Percentiles rank a stretch among this genome's conserved stretches.
Conservation (phyloP, 371 early-diverging fungal species). For the Cokeromyces recurvatus region DNA sequence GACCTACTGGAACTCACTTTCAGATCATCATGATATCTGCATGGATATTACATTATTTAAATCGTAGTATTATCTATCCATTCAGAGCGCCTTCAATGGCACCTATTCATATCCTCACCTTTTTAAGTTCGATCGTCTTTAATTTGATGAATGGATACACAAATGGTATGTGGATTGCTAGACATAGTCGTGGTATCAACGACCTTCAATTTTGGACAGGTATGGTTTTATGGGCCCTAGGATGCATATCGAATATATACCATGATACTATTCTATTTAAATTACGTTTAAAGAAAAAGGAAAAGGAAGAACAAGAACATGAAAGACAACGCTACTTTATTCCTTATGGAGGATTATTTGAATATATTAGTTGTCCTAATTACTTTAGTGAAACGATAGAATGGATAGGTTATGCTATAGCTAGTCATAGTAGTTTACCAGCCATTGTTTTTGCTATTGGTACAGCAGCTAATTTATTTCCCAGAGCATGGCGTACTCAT, state of each 20-base stretch:
- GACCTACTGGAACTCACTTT: constrained; percentile 17
- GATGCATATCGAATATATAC: constrained; percentile 51
- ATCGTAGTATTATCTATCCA: constrained; percentile 56
- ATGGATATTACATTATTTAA: constrained; percentile 57
- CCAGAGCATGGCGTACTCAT: constrained; percentile 56
- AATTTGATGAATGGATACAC: constrained; percentile 61
- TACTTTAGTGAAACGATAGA: constrained; percentile 61
- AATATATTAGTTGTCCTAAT: constrained; percentile 59
- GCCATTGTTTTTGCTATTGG: constrained; percentile 48
- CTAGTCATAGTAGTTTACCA: constrained; percentile 33
- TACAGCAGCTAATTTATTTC: constrained; percentile 55
- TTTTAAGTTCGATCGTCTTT: constrained; percentile 24
- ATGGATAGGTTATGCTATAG: constrained; percentile 62
- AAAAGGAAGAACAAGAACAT: constrained; percentile 1
- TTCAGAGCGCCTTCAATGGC: constrained; percentile 46
- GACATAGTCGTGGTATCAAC: constrained; percentile 1
- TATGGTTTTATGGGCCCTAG: constrained; percentile 35
- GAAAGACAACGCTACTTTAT: constrained; percentile 38
- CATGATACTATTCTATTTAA: constrained; percentile 50
- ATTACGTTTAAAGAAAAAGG: constrained; percentile 20
- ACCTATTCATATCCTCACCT: constrained; percentile 34
- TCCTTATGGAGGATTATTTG: constrained; percentile 53
- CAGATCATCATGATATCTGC: constrained; percentile 25
- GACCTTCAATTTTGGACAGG: constrained; percentile 25
- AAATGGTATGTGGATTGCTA: constrained; percentile 52